Conservation (phyloP, 2,329 filamentous ascomycete genomes). For the Bipolaris bicolor region DNA sequence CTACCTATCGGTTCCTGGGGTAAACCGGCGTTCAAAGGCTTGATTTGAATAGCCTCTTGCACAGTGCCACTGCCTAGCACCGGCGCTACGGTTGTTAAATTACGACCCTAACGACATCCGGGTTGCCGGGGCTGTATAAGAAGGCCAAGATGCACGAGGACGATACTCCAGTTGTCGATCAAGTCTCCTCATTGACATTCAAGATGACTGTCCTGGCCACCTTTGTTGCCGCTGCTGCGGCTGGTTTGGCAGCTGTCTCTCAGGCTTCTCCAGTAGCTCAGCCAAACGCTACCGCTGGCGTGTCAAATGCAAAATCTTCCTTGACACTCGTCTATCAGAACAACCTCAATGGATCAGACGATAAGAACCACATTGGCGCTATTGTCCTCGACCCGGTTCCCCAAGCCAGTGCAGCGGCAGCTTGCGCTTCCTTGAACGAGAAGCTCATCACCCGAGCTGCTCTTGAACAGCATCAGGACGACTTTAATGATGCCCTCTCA, state of each 20-base stretch:
- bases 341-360: slow-evolving; percentile 61
- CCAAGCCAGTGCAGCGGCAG: slow-evolving; percentile 48
- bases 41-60: slow-evolving; percentile 32
- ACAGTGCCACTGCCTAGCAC: slow-evolving; percentile 19
- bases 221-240: slow-evolving; percentile 30
- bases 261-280: slow-evolving; percentile 27
- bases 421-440: slow-evolving; percentile 58
- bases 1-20: slow-evolving; percentile 32
- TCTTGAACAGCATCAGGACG: slow-evolving; percentile 52
- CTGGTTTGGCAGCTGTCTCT: slow-evolving; percentile 26
- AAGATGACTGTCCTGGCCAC: slow-evolving; percentile 33
- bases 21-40: slow-evolving; percentile 32
- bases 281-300: slow-evolving; percentile 16
- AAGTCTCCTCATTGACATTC: slow-evolving; percentile 3
- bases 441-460: slow-evolving; percentile 52
- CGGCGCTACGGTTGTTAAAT: slow-evolving; percentile 25
- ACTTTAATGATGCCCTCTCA: slow-evolving; percentile 55
- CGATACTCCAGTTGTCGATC: slow-evolving; percentile 3
- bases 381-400: slow-evolving; percentile 56
- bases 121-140: slow-evolving; percentile 37
- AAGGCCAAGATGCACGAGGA: slow-evolving; percentile 2
- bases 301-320: slow-evolving; percentile 49
- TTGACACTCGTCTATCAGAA: slow-evolving; percentile 61
- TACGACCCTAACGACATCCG: slow-evolving; percentile 27
- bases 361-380: slow-evolving; percentile 59